Percentiles rank a stretch among this genome's conserved stretches.
phyloP scores from a whole-genome alignment of 139 green algal species.

The Closterium sp. region DNA sequence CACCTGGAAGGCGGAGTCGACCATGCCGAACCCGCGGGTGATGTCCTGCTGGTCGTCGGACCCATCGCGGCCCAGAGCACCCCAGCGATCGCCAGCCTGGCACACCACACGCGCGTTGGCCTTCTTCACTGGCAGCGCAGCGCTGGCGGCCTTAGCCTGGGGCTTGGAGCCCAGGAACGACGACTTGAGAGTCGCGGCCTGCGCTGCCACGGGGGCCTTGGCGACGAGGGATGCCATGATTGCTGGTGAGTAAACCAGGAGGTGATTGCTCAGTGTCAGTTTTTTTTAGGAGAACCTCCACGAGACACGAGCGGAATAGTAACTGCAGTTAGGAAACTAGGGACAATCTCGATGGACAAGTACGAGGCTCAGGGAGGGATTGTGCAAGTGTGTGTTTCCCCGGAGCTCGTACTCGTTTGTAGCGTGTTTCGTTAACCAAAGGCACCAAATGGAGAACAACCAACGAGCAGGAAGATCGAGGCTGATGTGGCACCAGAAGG shows the following conservation, averaged over 20 bases:
- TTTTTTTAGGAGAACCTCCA: too few relatives aligned
- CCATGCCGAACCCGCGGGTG: conserved; percentile 80
- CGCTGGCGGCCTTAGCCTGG: background rate
- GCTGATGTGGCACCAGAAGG: background rate
- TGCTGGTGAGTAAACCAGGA: background rate
- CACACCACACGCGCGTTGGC: conserved; percentile 25
- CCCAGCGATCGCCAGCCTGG: conserved; percentile 67
- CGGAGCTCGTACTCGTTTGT: background rate
- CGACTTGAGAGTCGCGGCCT: background rate
- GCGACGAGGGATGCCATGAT: background rate
- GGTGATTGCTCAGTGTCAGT: too few relatives aligned
- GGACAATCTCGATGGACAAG: too few relatives aligned
- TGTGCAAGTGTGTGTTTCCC: too few relatives aligned
- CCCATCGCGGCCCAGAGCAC: conserved; percentile 78
- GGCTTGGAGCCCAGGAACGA: background rate
- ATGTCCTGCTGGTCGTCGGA: conserved; percentile 97
- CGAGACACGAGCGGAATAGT: background rate
- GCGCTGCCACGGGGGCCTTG: background rate
- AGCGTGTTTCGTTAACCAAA: background rate
- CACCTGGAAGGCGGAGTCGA: conserved; percentile 90
- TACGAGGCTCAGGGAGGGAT: too few relatives aligned
- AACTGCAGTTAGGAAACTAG: too few relatives aligned
- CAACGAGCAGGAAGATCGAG: background rate
- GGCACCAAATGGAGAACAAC: background rate
- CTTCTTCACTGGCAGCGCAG: background rate